Percentiles rank a stretch among this genome's conserved stretches.
phyloP scores from a whole-genome alignment of 495 filamentous ascomycete genomes.

The Aspergillus biplanus region DNA sequence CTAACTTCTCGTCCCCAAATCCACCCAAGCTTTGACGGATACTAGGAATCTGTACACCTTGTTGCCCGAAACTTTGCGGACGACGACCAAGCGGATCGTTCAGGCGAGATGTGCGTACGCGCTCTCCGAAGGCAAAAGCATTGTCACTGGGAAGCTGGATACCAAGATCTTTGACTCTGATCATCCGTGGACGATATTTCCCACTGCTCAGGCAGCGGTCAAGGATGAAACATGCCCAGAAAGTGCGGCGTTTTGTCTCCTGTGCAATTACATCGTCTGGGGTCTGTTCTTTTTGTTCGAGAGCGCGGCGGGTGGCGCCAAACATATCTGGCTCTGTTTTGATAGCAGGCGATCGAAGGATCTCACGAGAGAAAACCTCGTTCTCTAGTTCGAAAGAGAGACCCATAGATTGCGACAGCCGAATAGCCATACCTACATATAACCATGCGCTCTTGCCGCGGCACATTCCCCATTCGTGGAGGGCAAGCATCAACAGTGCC shows the following conservation, averaged over 20 bases:
- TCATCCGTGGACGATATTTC: constrained; percentile 71
- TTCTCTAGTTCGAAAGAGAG: constrained; percentile 66
- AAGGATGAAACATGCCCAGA: constrained; percentile 85
- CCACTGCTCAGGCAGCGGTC: constrained; percentile 80
- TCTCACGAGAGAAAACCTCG: constrained; percentile 45
- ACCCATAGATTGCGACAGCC: constrained; percentile 72
- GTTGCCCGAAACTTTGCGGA: constrained; percentile 47
- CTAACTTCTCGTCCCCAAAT: constrained; percentile 44
- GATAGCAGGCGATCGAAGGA: constrained; percentile 45
- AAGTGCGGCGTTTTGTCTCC: constrained; percentile 79
- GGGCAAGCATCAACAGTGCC: constrained; percentile 77
- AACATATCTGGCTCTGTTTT: constrained; percentile 49
- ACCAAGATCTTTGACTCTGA: constrained; percentile 65
- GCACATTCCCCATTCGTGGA: constrained; percentile 85
- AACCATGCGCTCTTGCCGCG: constrained; percentile 78
- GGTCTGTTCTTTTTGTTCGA: constrained; percentile 42
- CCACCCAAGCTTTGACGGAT: constrained; percentile 50
- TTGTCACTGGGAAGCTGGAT: constrained; percentile 55
- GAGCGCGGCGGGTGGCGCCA: constrained; percentile 37
- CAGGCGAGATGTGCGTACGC: constrained; percentile 49
- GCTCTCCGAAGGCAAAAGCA: constrained; percentile 53
- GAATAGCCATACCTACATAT: constrained; percentile 76
- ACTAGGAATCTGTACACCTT: constrained; percentile 50
- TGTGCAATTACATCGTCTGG: constrained; percentile 66
- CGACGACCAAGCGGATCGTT: constrained; percentile 43